Evolutionary conservation across 306 rosid genomes (phyloP), one percentile per base, ranked within the genome.

Genomic region (Parietaria judaica): DNA sequence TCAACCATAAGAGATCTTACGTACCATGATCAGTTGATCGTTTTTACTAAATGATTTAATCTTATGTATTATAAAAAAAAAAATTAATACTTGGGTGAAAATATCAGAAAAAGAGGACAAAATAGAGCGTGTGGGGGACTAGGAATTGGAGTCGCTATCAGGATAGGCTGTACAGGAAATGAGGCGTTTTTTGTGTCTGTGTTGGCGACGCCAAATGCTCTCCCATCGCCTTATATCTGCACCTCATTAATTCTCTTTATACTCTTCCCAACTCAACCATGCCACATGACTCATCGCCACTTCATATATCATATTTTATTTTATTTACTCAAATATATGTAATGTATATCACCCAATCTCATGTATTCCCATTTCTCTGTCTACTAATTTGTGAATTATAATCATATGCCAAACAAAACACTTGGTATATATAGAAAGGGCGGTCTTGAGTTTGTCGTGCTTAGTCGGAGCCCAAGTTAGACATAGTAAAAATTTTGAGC

Each of bases 111-210:
- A 49, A 37, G 50, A 39, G 12, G 68, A 51, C 50, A 64, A 64
- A 64, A 64, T 23, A 23, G 31, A 41, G 48, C 15, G 65, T 37
- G 54, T 23, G 54, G 68, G 68, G 68, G 59, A 37, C 68, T 52
- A 46, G 47, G 12, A 61, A 23, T 1, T 11, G 47, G 36, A n/a
- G 15, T 52, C 58, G 50, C 48, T 37, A 4, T 51, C 66, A 63
- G 36, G 41, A 31, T 52, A 23, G 49, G 14, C 68, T 64, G 59
- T 51, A 41, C 37, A 52, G n/a, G 13, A n/a, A 49, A 49, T 10
- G 14, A 10, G 13, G 36, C 57, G 41, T 64, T 64, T 39, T 64
- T 39, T 12, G 39, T 64, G 68, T n/a, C 58, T 64, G 36, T 49
- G 31, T 64, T 64, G 50, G 59, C 58, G 58, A 54, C 58, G 58